Evolutionary conservation across 2,329 filamentous ascomycete species (phyloP).

Genomic region (Blastomyces gilchristii): DNA sequence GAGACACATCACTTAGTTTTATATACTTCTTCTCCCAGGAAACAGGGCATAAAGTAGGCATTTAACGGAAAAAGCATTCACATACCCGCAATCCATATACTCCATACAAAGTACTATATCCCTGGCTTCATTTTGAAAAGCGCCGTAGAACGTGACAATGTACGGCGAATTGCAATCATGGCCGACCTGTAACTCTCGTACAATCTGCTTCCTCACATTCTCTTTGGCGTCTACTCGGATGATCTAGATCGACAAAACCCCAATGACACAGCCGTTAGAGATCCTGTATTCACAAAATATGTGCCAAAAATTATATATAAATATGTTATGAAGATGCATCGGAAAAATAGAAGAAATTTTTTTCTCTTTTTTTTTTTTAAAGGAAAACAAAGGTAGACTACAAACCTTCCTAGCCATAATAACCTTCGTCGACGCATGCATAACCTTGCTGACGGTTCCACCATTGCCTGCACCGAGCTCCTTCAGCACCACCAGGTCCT

Average conservation of each 20-base stretch:
- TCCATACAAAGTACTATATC: constrained; percentile 99
- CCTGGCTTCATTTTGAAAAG: constrained; percentile 90
- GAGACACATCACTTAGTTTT: background rate
- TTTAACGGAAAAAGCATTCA: constrained; percentile 12
- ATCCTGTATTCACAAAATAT: background rate
- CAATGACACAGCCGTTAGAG: background rate
- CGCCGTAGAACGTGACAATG: constrained; percentile 96
- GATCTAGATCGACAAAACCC: constrained; percentile 46
- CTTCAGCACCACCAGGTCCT: constrained; percentile 86
- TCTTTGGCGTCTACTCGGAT: constrained; percentile 98
- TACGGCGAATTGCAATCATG: constrained; percentile 94
- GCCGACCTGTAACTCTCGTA: constrained; percentile 95
- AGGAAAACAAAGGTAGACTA: background rate
- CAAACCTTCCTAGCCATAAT: constrained; percentile 94
- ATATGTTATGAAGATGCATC: background rate
- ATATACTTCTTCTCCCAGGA: background rate
- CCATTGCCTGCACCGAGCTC: constrained; percentile 94
- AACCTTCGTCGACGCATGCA: constrained; percentile 86
- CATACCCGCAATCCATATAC: constrained; percentile 97
- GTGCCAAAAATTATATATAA: background rate
- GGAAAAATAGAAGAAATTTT: constrained; percentile 4
- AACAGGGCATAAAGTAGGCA: background rate
- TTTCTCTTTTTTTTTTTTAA: too few species aligned
- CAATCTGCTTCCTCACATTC: constrained; percentile 91
- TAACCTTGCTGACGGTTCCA: constrained; percentile 95